Conservation (phyloP, 768 basidiomycete species). For the Leccinellum albellum region DNA sequence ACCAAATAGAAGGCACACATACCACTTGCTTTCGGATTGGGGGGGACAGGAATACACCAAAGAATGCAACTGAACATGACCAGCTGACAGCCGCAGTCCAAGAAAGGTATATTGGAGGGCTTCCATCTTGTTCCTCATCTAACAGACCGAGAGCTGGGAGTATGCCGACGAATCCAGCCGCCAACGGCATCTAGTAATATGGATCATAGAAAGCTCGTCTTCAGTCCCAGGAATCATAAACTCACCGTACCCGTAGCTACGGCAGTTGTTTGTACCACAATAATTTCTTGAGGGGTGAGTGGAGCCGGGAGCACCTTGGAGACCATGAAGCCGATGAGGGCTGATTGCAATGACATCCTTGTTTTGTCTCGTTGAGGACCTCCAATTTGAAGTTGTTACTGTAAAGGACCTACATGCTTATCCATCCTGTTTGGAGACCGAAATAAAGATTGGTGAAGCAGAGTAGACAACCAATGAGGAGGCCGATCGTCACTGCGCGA, state of each 20-base stretch:
- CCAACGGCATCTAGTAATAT: conserved; percentile 68
- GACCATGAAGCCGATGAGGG: conserved; percentile 85
- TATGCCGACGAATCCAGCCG: conserved; percentile 89
- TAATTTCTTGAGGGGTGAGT: conserved; percentile 87
- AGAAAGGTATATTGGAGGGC: conserved; percentile 67
- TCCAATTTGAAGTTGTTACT: not conserved
- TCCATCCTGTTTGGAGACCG: conserved; percentile 87
- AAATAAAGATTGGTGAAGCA: conserved; percentile 92
- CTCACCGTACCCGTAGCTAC: conserved; percentile 80
- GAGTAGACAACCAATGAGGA: conserved; percentile 80
- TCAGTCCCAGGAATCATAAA: not conserved
- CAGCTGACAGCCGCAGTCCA: conserved; percentile 76
- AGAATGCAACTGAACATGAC: conserved; percentile 91
- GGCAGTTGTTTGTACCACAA: conserved; percentile 92
- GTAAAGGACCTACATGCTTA: conserved; percentile 60
- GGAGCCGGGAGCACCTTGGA: conserved; percentile 70
- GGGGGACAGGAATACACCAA: conserved; percentile 97
- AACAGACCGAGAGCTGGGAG: conserved; percentile 84
- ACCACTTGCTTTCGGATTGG: conserved; percentile 94
- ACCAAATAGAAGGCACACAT: conserved; percentile 25
- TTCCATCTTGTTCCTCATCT: conserved; percentile 70
- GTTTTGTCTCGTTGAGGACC: conserved; percentile 2
- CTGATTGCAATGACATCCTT: conserved; percentile 95
- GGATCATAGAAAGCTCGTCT: not conserved
- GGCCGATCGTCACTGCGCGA: conserved; percentile 68